These are phyloP conservation scores for Skeletonema tropicum DNA, from an alignment of 108 stramenopile species.

Conservation along the genomic window DNA sequence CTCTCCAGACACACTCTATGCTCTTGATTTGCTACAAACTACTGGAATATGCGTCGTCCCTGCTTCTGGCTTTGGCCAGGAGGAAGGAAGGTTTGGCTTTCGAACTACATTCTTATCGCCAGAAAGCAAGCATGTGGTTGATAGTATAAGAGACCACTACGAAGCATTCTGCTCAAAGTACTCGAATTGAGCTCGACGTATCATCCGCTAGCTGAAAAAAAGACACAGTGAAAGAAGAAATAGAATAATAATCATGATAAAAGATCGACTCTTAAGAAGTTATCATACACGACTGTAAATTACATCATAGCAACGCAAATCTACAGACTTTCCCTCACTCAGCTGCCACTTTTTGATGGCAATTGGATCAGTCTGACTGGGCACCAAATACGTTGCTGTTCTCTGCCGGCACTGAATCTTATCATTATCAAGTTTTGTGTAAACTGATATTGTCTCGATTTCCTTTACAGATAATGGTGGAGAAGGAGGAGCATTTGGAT, in stretches of 20 bases:
- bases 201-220: not conserved
- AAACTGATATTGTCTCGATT: conserved; percentile 82
- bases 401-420: conserved; percentile 71
- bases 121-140: conserved; percentile 75
- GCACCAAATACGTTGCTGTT: conserved; percentile 77
- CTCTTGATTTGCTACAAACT: conserved; percentile 84
- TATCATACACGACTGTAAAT: conserved; percentile 48
- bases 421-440: conserved; percentile 42
- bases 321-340: conserved; percentile 69
- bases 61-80: conserved; percentile 96
- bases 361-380: conserved; percentile 71
- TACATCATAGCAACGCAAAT: conserved; percentile 83
- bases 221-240: not conserved
- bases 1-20: conserved; percentile 94
- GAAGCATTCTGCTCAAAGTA: conserved; percentile 80
- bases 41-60: conserved; percentile 97
- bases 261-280: not conserved
- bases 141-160: conserved; percentile 82
- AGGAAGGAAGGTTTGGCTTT: conserved; percentile 91
- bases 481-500: conserved; percentile 12
- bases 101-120: conserved; percentile 96
- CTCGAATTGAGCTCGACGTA: conserved; percentile 5
- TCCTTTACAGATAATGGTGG: conserved; percentile 68
- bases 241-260: not conserved
- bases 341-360: conserved; percentile 77